These are phyloP conservation scores for Cymbidium sinense DNA, from an alignment of 106 monocot species.

Conservation along the genomic window DNA sequence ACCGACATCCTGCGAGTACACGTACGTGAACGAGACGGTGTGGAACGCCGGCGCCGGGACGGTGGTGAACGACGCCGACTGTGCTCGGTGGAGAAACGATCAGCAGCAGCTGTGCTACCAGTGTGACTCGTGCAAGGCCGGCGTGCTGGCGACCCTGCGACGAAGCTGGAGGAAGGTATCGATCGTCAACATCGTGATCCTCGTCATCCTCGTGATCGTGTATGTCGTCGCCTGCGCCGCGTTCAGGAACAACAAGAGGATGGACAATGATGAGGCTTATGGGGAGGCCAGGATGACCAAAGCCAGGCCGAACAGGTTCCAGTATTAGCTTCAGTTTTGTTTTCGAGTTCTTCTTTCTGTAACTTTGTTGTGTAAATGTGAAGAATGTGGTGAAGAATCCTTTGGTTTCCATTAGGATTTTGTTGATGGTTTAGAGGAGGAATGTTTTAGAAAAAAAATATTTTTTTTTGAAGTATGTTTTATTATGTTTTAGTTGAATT, in stretches of 20 bases:
- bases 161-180: slow-evolving; percentile 65
- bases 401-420: too few species aligned
- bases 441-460: too few species aligned
- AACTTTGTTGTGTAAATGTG: too few species aligned
- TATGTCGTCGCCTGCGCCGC: slow-evolving; percentile 41
- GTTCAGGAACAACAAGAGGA: slow-evolving; percentile 40
- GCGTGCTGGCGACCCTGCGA: slow-evolving; percentile 35
- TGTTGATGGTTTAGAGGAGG: too few species aligned
- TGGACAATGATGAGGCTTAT: slow-evolving; percentile 45
- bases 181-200: slow-evolving; percentile 52
- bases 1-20: slow-evolving; percentile 44
- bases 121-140: slow-evolving; percentile 63
- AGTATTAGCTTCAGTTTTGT: slow-evolving; percentile 32
- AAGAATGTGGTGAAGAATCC: too few species aligned
- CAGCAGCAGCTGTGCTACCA: slow-evolving; percentile 53
- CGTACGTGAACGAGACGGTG: slow-evolving; percentile 49
- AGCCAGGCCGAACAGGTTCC: slow-evolving; percentile 55
- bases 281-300: slow-evolving; percentile 59
- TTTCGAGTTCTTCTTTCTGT: neutral
- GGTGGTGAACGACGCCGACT: slow-evolving; percentile 27
- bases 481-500: too few species aligned
- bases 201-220: slow-evolving; percentile 49
- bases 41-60: slow-evolving; percentile 21
- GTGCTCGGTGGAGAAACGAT: slow-evolving; percentile 60
- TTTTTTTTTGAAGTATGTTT: too few species aligned